Percentiles rank a stretch among this genome's conserved stretches.
These are phyloP conservation scores for Inonotus hispidus DNA, from an alignment of 1,284 basidiomycete species.

Conservation along the genomic window DNA sequence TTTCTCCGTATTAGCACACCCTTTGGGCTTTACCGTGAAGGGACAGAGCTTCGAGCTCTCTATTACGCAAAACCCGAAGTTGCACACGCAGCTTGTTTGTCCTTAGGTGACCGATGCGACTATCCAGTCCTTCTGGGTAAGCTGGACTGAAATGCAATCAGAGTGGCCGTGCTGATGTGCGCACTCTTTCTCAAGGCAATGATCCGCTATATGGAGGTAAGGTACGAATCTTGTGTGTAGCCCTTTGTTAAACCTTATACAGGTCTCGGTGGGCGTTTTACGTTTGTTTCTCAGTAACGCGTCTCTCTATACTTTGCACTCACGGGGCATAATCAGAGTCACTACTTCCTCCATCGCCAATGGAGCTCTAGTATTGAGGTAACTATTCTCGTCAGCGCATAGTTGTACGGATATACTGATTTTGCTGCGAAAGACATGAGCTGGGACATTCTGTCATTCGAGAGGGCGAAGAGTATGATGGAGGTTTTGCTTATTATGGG, in stretches of 20 bases:
- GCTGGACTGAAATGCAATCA: conserved; percentile 17
- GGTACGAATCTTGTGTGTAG: conserved; percentile 17
- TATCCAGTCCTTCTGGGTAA: conserved; percentile 73
- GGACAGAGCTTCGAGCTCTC: conserved; percentile 74
- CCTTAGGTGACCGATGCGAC: conserved; percentile 63
- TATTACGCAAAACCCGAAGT: conserved; percentile 65
- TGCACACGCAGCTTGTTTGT: conserved; percentile 64
- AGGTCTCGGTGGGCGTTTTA: conserved; percentile 80
- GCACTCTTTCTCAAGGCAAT: conserved; percentile 46
- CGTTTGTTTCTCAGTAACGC: conserved; percentile 42
- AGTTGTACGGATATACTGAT: not conserved
- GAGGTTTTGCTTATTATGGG: conserved; percentile 72
- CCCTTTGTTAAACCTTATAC: not conserved
- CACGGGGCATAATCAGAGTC: conserved; percentile 40
- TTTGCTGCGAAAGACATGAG: conserved; percentile 51
- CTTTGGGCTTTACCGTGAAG: conserved; percentile 76
- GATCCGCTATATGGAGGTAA: conserved; percentile 78
- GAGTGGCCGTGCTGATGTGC: not conserved
- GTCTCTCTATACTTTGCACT: not conserved
- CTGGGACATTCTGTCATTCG: conserved; percentile 77
- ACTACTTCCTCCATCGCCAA: conserved; percentile 78
- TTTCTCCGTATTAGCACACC: conserved; percentile 49
- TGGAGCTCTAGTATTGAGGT: conserved; percentile 70
- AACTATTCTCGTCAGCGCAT: not conserved
- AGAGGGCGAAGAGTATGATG: conserved; percentile 86